A percentile compares a stretch with the other conserved stretches of the same genome.
Conservation (phyloP, 75 land plant genomes). For the Azolla pinnata region DNA sequence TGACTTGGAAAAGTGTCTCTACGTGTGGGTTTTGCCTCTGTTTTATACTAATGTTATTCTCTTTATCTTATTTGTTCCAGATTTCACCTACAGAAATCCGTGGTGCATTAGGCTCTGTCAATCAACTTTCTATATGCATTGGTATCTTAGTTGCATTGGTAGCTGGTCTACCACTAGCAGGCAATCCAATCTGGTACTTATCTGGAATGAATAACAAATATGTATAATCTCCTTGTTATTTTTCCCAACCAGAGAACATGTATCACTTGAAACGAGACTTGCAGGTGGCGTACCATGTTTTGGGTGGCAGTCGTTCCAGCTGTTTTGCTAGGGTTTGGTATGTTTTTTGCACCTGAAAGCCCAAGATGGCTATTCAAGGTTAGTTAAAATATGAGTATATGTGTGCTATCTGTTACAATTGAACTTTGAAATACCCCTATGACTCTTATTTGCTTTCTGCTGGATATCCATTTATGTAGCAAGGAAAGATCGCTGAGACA, state of each 20-base stretch:
- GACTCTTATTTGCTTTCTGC: neutral
- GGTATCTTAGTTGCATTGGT: constrained; percentile 91
- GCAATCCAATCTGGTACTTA: constrained; percentile 81
- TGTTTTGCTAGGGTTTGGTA: constrained; percentile 79
- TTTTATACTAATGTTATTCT: too few relatives aligned
- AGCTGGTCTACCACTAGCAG: constrained; percentile 90
- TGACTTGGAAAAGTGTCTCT: neutral
- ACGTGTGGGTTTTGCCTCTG: neutral
- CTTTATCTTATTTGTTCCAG: constrained; percentile 32
- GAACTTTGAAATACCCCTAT: neutral
- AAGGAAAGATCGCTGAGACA: constrained; percentile 74
- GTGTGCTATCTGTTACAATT: neutral
- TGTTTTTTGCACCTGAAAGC: constrained; percentile 88
- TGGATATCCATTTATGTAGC: constrained; percentile 35
- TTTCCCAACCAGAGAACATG: too few relatives aligned
- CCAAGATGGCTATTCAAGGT: constrained; percentile 99
- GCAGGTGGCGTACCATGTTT: constrained; percentile 98
- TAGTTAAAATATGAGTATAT: neutral
- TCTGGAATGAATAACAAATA: constrained; percentile 1
- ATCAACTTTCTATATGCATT: constrained; percentile 86
- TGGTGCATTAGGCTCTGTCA: constrained; percentile 87
- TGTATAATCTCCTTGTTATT: too few relatives aligned
- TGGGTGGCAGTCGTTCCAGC: constrained; percentile 68
- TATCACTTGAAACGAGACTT: too few relatives aligned
- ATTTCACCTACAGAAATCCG: constrained; percentile 97